A percentile compares a stretch with the other conserved stretches of the same genome.
phyloP scores from a whole-genome alignment of 2,329 filamentous ascomycete species.

The Elsinoe arachidis region DNA sequence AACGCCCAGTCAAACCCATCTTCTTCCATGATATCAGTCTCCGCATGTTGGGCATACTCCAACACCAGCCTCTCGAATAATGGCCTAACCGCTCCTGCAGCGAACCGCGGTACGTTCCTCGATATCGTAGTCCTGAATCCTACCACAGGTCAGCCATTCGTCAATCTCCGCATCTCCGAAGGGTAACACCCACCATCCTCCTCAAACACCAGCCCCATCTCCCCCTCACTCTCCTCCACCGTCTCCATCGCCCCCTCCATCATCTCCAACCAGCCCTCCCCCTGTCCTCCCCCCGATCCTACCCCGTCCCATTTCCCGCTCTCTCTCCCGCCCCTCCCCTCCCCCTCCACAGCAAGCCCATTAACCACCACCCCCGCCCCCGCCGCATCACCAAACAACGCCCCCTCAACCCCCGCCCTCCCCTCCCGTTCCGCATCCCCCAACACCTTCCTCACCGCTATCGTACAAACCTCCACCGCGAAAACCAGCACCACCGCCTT shows the following conservation, averaged over 20 bases:
- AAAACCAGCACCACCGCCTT: conserved; percentile 57
- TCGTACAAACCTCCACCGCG: conserved; percentile 47
- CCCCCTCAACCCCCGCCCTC: conserved; percentile 57
- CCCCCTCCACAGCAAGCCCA: conserved; percentile 37
- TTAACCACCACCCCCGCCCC: conserved; percentile 58
- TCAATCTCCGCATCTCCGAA: not conserved
- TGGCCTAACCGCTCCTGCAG: conserved; percentile 4
- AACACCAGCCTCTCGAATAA: conserved; percentile 12
- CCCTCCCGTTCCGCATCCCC: conserved; percentile 35
- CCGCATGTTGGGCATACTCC: not conserved
- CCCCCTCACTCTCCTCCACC: conserved; percentile 52
- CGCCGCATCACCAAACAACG: conserved; percentile 63
- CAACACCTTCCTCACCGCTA: conserved; percentile 56
- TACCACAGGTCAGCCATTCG: not conserved
- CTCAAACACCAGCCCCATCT: conserved; percentile 59
- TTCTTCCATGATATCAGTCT: not conserved
- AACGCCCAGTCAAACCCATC: conserved; percentile 63
- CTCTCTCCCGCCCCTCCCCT: conserved; percentile 45
- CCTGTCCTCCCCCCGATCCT: conserved; percentile 15
- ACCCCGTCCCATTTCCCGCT: conserved; percentile 59
- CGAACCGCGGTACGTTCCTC: conserved; percentile 21
- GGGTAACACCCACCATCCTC: conserved; percentile 42
- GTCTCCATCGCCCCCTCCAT: conserved; percentile 58
- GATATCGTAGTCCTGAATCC: conserved; percentile 12
- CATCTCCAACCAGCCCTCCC: conserved; percentile 46